phyloP scores from a whole-genome alignment of 805 yeast species.

The Metschnikowia reukaufii region DNA sequence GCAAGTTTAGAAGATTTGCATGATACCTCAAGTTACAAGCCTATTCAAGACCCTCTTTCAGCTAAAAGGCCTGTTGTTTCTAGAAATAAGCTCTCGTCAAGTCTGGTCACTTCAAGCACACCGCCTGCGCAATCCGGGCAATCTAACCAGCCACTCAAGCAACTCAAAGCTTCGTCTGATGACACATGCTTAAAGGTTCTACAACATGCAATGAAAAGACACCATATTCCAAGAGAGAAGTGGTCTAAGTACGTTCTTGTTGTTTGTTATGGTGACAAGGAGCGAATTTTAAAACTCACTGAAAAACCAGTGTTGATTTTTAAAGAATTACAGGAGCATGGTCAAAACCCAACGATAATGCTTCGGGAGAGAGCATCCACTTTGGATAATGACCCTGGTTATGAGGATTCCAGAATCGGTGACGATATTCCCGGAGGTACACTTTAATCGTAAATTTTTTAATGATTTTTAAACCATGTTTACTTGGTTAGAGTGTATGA shows the following conservation, averaged over 20 bases:
- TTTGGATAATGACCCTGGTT: conserved; percentile 17
- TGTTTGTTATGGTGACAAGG: conserved; percentile 88
- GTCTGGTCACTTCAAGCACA: conserved; percentile 11
- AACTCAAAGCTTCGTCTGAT: conserved; percentile 79
- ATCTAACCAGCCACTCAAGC: conserved; percentile 63
- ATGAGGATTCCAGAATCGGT: conserved; percentile 42
- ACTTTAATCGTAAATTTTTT: no score
- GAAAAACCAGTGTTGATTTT: conserved; percentile 88
- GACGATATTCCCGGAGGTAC: conserved; percentile 46
- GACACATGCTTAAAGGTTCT: conserved; percentile 88
- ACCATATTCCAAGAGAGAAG: conserved; percentile 72
- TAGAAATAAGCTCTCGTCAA: conserved; percentile 13
- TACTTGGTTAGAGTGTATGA: no score
- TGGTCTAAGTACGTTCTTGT: conserved; percentile 89
- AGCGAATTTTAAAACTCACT: conserved; percentile 74
- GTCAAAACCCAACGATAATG: conserved; percentile 90
- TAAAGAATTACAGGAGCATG: conserved; percentile 80
- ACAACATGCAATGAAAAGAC: conserved; percentile 85
- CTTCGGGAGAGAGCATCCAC: conserved; percentile 67
- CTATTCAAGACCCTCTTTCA: conserved; percentile 1
- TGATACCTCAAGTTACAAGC: conserved; percentile 2
- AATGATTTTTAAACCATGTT: no score
- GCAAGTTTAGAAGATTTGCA: conserved; percentile 9
- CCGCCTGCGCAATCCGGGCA: conserved; percentile 4
- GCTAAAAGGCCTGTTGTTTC: conserved; percentile 3